A percentile compares a stretch with the other conserved stretches of the same genome.
These are phyloP conservation scores for Falciphora oryzae DNA, from an alignment of 2,329 filamentous ascomycete species.

Conservation along the genomic window DNA sequence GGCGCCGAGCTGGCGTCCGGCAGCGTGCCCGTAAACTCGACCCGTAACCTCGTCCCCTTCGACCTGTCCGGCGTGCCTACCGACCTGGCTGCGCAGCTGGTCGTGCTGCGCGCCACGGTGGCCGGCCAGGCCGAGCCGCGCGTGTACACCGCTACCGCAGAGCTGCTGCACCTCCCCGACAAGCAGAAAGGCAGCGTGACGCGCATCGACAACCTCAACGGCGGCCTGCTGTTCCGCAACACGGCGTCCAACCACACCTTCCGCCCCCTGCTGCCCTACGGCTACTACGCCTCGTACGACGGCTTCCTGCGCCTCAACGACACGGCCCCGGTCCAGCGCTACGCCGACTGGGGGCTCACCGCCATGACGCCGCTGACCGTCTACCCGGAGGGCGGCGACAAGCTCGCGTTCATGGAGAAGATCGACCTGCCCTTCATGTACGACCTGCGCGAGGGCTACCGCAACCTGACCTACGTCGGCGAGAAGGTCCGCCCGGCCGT, in stretches of 20 bases:
- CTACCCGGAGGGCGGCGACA: constrained; percentile 24
- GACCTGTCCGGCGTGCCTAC: constrained; percentile 29
- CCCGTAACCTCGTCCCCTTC: constrained; percentile 31
- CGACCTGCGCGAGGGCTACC: constrained; percentile 37
- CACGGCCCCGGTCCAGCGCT: constrained; percentile 27
- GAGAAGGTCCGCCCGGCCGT: constrained; percentile 5
- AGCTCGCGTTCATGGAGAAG: constrained; percentile 33
- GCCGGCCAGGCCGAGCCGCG: constrained; percentile 16
- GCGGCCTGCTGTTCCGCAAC: constrained; percentile 35
- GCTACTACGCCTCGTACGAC: constrained; percentile 38
- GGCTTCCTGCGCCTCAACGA: constrained; percentile 35
- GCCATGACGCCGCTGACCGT: constrained; percentile 38
- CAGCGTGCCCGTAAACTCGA: constrained; percentile 28
- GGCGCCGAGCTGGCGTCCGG: constrained; percentile 27
- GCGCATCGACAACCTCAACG: constrained; percentile 39
- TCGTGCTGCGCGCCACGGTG: constrained; percentile 31
- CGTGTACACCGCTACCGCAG: constrained; percentile 30
- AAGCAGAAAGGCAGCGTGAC: constrained; percentile 36
- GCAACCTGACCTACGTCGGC: constrained; percentile 30
- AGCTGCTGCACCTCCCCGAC: constrained; percentile 37
- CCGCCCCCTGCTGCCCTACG: constrained; percentile 37
- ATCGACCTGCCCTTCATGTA: constrained; percentile 38
- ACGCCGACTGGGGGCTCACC: constrained; percentile 34
- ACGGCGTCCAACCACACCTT: constrained; percentile 28
- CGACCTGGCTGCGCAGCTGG: constrained; percentile 30